Evolutionary conservation across 805 yeast genomes (phyloP), one percentile per base, ranked within the genome.

Genomic region (Cyberlindnera misumaiensis): DNA sequence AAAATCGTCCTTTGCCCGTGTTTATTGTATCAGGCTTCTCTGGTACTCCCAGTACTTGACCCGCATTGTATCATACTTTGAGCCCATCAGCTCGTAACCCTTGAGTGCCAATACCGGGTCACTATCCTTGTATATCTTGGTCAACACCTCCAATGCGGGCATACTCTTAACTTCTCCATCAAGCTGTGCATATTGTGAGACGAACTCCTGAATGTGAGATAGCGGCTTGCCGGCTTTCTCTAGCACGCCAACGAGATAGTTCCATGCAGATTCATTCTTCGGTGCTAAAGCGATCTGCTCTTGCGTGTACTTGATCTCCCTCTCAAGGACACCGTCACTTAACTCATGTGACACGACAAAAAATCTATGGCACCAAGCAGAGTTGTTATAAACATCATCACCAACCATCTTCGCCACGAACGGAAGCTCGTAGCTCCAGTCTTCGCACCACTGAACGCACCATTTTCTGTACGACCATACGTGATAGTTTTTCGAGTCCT

Each of bases 391-490:
- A 8, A 85, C 74, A 58, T 93, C 98, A 8, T 63, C 52, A 3
- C 59, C 58, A 3, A 90, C 58, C 49, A 73, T 61, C 16, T 45
- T 40, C 4, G 70, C 65, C 0, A 75, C 70, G 53, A 74, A 82
- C 5, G 52, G 53, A 12, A 78, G 45, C 53, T 87, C 95, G 28
- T 60, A 56, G 0, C 54, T 51, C 48, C 62, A 78, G 30, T 76
- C 64, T 2, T 65, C 56, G 46, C 80, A 81, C 47, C 65, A 66
- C 28, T 69, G 65, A 9, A 83, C 80, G 16, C 85, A 62, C 97
- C 97, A 89, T 50, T 83, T 83, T 37, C 90, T 64, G 51, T 88
- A 86, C 1, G 96, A 75, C 97, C 98, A 93, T 5, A 89, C 96
- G 52, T 93, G 98, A 59, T 93, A 94, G 63, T 93, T 93, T 55